phyloP scores from a whole-genome alignment of 2,329 filamentous ascomycete species.

The Sordariomycetes sp. region DNA sequence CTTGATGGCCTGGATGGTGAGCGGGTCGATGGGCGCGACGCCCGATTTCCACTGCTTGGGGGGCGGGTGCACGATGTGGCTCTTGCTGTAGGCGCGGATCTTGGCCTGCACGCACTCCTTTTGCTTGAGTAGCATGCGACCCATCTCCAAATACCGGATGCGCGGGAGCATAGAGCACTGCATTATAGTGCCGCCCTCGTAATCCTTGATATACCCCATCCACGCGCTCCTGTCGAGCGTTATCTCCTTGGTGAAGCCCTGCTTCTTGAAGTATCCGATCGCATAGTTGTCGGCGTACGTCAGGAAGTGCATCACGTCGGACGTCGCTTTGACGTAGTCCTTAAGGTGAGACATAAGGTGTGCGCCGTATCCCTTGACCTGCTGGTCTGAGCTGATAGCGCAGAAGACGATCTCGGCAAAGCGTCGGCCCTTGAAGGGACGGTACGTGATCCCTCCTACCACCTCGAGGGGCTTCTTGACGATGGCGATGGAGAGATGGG shows the following conservation, averaged over 20 bases:
- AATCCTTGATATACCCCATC: conserved; percentile 99
- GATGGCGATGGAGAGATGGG: conserved; percentile 92
- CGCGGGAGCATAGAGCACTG: conserved; percentile 96
- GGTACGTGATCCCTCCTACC: conserved; percentile 94
- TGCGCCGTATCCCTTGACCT: conserved; percentile 96
- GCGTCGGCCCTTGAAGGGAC: conserved; percentile 80
- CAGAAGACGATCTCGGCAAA: conserved; percentile 99
- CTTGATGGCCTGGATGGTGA: conserved; percentile 79
- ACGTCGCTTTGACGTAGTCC: conserved; percentile 95
- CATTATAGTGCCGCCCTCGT: conserved; percentile 98
- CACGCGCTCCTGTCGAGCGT: conserved; percentile 80
- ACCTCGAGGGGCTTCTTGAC: conserved; percentile 94
- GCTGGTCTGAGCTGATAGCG: conserved; percentile 93
- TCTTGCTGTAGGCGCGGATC: conserved; percentile 82
- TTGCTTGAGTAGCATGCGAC: conserved; percentile 92
- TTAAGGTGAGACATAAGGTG: conserved; percentile 98
- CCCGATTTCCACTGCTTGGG: conserved; percentile 79
- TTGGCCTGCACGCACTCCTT: conserved; percentile 93
- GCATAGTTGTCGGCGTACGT: conserved; percentile 99
- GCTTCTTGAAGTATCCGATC: conserved; percentile 98
- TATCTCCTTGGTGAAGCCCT: conserved; percentile 98
- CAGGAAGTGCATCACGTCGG: conserved; percentile 94
- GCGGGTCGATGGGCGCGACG: conserved; percentile 66
- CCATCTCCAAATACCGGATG: conserved; percentile 86
- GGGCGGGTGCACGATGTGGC: conserved; percentile 75